These are phyloP conservation scores for Pharnaceum exiguum DNA, from an alignment of 148 eudicot genomes.

Conservation along the genomic window DNA sequence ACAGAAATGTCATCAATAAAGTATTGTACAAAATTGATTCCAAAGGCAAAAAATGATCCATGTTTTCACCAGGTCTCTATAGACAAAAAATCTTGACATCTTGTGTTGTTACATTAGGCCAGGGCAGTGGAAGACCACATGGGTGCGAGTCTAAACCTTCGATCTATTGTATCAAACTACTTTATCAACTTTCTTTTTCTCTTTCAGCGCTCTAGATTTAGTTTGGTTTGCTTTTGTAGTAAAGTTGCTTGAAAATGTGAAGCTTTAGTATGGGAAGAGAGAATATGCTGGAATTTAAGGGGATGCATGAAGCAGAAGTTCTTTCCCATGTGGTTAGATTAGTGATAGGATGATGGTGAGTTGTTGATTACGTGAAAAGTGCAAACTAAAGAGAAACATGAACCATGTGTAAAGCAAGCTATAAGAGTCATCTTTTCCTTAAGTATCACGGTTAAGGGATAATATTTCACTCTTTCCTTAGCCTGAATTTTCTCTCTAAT, in stretches of 20 bases:
- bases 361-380: background rate
- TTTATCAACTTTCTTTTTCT: constrained; percentile 1
- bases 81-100: too few relatives aligned
- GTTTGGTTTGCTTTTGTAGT: background rate
- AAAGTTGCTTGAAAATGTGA: background rate
- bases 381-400: background rate
- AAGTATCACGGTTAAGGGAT: constrained; percentile 8
- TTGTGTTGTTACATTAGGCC: too few relatives aligned
- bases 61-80: too few relatives aligned
- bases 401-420: constrained; percentile 20
- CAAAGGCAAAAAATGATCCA: too few relatives aligned
- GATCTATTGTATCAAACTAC: too few relatives aligned
- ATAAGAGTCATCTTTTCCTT: constrained; percentile 9
- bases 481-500: too few relatives aligned
- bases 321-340: constrained; percentile 2
- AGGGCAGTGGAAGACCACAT: constrained; percentile 17
- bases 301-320: too few relatives aligned
- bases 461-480: background rate
- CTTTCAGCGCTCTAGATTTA: background rate
- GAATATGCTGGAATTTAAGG: background rate
- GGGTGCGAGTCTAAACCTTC: too few relatives aligned
- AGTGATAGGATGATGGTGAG: background rate
- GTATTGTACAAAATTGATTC: too few relatives aligned
- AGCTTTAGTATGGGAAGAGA: background rate
- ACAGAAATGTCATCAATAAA: too few relatives aligned